A percentile compares a stretch with the other conserved stretches of the same genome.
phyloP scores from a whole-genome alignment of 1,139 yeast genomes.

The Lodderomyces oxycetoniae region DNA sequence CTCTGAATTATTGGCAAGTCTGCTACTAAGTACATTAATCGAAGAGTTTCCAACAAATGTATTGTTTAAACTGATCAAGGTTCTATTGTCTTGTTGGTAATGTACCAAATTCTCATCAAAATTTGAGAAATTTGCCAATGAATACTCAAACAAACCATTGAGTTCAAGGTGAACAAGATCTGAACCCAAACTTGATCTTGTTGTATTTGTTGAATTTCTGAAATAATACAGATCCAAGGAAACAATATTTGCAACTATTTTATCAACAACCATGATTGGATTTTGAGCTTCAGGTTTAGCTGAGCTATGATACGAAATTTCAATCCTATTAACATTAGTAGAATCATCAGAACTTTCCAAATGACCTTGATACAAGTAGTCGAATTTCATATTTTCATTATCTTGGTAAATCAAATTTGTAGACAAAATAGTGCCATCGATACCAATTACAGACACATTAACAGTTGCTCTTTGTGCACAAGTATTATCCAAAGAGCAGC shows the following conservation, averaged over 20 bases:
- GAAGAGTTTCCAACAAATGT: conserved; percentile 62
- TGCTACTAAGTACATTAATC: conserved; percentile 57
- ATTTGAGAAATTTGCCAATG: conserved; percentile 60
- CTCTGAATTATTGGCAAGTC: conserved; percentile 38
- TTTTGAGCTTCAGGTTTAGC: conserved; percentile 22
- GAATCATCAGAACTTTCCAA: conserved; percentile 45
- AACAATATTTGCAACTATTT: conserved; percentile 52
- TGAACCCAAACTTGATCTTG: conserved; percentile 17
- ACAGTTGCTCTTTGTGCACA: conserved; percentile 73
- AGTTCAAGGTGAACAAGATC: conserved; percentile 33
- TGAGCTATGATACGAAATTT: conserved; percentile 35
- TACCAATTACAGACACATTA: conserved; percentile 61
- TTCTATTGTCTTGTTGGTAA: conserved; percentile 25
- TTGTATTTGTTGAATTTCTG: conserved; percentile 28
- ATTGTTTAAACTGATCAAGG: conserved; percentile 26
- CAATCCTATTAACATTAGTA: conserved; percentile 46
- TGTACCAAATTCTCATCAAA: conserved; percentile 32
- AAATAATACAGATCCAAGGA: conserved; percentile 42
- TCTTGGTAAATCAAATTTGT: conserved; percentile 63
- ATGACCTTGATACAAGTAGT: conserved; percentile 67
- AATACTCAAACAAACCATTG: conserved; percentile 81
- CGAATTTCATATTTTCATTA: conserved; percentile 76
- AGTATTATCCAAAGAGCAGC: conserved; percentile 66
- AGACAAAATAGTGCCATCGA: conserved; percentile 41
- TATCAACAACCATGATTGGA: conserved; percentile 68